Percentiles rank a stretch among this genome's conserved stretches.
phyloP scores from a whole-genome alignment of 768 basidiomycete genomes.

The Kwoniella shandongensis region DNA sequence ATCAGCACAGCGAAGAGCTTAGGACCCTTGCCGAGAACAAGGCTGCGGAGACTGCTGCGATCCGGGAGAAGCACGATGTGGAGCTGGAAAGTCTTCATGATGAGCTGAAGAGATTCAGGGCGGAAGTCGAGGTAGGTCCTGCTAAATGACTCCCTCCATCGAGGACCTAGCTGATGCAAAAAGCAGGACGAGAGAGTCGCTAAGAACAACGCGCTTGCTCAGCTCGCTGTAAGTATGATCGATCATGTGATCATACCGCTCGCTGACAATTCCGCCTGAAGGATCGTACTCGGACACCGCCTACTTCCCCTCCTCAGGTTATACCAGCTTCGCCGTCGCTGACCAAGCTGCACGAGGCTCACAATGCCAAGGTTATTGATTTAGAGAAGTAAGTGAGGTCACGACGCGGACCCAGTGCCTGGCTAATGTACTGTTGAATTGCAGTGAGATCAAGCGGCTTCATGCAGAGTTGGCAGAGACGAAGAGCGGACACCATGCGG shows the following conservation, averaged over 20 bases:
- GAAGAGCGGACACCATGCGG: neutral
- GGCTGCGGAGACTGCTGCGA: conserved; percentile 1
- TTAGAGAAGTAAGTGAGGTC: conserved; percentile 31
- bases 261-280: neutral
- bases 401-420: neutral
- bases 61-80: conserved; percentile 4
- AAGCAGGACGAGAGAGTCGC: conserved; percentile 25
- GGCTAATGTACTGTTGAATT: neutral
- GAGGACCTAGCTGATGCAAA: too few relatives aligned
- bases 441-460: conserved; percentile 31
- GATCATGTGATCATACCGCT: neutral
- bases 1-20: conserved; percentile 18
- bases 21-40: conserved; percentile 3
- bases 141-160: neutral
- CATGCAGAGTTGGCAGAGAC: conserved; percentile 15
- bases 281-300: conserved; percentile 22
- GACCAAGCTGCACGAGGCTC: conserved; percentile 37
- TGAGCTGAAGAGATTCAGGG: conserved; percentile 11
- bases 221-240: conserved; percentile 16
- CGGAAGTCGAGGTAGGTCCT: conserved; percentile 28
- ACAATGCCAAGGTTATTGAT: conserved; percentile 43
- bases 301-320: conserved; percentile 16
- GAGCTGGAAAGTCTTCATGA: conserved; percentile 19
- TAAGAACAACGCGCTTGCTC: conserved; percentile 24
- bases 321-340: conserved; percentile 11